Conservation (phyloP, 345 rosid genomes). For the Punica granatum region DNA sequence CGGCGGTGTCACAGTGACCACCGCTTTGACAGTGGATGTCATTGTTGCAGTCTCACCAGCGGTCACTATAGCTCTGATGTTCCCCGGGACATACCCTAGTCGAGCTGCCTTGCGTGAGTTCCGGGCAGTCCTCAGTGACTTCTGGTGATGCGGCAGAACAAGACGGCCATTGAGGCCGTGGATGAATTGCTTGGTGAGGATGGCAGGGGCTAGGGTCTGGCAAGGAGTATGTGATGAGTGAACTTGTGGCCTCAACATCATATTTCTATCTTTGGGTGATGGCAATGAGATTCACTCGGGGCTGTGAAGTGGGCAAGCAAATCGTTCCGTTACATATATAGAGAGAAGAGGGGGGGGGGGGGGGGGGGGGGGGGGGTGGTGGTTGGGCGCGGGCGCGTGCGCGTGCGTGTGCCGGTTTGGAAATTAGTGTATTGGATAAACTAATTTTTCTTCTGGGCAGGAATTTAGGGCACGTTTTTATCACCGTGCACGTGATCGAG, state of each 20-base stretch:
- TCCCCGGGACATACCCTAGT: constrained; percentile 1
- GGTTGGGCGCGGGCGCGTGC: not conserved
- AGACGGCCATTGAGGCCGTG: constrained; percentile 14
- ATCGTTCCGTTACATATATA: not conserved
- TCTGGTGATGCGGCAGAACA: constrained; percentile 6
- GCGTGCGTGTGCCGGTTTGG: too few relatives aligned
- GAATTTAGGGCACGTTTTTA: too few relatives aligned
- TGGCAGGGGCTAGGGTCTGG: not conserved
- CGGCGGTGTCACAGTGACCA: constrained; percentile 26
- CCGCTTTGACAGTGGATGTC: constrained; percentile 22
- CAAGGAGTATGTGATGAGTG: constrained; percentile 6
- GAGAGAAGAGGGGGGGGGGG: too few relatives aligned
- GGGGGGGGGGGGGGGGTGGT: not conserved
- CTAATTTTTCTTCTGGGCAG: too few relatives aligned
- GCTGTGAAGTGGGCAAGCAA: not conserved
- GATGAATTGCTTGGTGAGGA: constrained; percentile 22
- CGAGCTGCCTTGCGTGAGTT: constrained; percentile 3
- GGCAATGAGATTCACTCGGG: too few relatives aligned
- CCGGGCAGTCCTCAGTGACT: not conserved
- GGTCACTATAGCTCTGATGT: constrained; percentile 13
- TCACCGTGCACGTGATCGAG: too few relatives aligned
- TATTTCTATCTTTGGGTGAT: too few relatives aligned
- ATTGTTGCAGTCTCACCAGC: not conserved
- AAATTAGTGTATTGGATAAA: too few relatives aligned
- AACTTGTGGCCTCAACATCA: constrained; percentile 31